Evolutionary conservation across 139 green algal species (phyloP).

Genomic region (Chlorella sp.): DNA sequence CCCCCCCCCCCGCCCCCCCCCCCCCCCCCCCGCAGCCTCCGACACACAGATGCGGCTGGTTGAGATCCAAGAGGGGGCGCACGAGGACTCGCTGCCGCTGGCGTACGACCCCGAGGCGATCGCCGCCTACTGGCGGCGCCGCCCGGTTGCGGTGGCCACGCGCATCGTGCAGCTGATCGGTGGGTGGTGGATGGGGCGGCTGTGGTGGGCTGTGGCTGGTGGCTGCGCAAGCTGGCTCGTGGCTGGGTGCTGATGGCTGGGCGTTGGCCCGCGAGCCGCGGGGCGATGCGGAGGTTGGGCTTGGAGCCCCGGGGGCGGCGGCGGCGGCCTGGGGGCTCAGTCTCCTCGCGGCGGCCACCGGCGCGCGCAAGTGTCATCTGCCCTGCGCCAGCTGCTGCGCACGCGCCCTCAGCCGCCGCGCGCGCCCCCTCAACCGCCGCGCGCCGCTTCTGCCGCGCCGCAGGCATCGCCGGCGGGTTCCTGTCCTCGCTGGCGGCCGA

Average conservation of each 20-base stretch:
- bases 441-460: conserved; percentile 23
- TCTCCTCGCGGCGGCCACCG: too few relatives aligned
- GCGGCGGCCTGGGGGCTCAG: too few relatives aligned
- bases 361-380: too few relatives aligned
- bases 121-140: conserved; percentile 86
- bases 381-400: not conserved
- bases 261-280: too few relatives aligned
- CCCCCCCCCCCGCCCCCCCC: too few relatives aligned
- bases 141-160: conserved; percentile 81
- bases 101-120: conserved; percentile 90
- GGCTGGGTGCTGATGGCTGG: too few relatives aligned
- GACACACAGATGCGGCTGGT: conserved; percentile 37
- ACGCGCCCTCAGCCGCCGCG: too few relatives aligned
- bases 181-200: conserved; percentile 4
- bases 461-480: conserved; percentile 81
- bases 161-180: conserved; percentile 87
- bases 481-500: conserved; percentile 71
- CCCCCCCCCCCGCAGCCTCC: not conserved
- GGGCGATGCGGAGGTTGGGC: too few relatives aligned
- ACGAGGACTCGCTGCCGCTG: conserved; percentile 74
- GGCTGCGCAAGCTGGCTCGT: too few relatives aligned
- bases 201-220: too few relatives aligned
- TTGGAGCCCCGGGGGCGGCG: too few relatives aligned
- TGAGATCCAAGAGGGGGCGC: conserved; percentile 19
- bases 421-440: not conserved